A percentile compares a stretch with the other conserved stretches of the same genome.
Evolutionary conservation across 768 basidiomycete species (phyloP).

Genomic region (Mycena rosella): DNA sequence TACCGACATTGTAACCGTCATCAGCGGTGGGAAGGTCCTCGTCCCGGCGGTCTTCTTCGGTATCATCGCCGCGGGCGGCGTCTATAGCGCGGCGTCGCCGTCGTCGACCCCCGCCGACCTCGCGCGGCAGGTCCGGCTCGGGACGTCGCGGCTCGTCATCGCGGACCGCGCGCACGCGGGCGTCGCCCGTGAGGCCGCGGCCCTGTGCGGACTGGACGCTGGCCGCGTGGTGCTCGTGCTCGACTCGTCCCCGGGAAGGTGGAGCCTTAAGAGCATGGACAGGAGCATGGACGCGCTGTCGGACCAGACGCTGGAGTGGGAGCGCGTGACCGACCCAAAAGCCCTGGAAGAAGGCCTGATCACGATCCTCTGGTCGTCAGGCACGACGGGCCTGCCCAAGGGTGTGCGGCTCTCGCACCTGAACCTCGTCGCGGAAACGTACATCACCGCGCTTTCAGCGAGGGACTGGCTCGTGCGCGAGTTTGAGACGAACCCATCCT

Average conservation of each 20-base stretch:
- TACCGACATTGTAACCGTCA: conserved; percentile 24
- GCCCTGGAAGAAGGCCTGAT: conserved; percentile 22
- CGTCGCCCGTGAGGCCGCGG: conserved; percentile 22
- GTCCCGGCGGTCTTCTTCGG: conserved; percentile 23
- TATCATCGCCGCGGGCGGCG: conserved; percentile 25
- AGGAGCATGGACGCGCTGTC: conserved; percentile 22
- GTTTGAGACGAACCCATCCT: conserved; percentile 25
- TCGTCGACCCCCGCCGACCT: conserved; percentile 26
- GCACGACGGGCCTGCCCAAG: conserved; percentile 27
- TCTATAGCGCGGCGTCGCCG: conserved; percentile 22
- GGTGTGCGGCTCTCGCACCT: conserved; percentile 26
- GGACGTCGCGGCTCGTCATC: conserved; percentile 23
- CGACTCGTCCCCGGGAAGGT: conserved; percentile 22
- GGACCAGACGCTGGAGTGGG: conserved; percentile 26
- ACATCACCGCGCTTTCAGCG: conserved; percentile 25
- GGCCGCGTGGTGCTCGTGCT: conserved; percentile 24
- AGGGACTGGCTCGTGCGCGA: conserved; percentile 20
- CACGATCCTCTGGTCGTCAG: conserved; percentile 27
- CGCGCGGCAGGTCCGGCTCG: conserved; percentile 24
- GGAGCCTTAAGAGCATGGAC: conserved; percentile 25
- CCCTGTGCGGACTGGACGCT: conserved; percentile 25
- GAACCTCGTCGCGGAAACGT: conserved; percentile 28
- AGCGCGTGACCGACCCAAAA: conserved; percentile 26
- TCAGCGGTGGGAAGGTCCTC: conserved; percentile 21
- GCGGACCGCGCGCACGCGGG: conserved; percentile 22